Conservation (phyloP, 441 rosid genomes). For the California macrophylla region DNA sequence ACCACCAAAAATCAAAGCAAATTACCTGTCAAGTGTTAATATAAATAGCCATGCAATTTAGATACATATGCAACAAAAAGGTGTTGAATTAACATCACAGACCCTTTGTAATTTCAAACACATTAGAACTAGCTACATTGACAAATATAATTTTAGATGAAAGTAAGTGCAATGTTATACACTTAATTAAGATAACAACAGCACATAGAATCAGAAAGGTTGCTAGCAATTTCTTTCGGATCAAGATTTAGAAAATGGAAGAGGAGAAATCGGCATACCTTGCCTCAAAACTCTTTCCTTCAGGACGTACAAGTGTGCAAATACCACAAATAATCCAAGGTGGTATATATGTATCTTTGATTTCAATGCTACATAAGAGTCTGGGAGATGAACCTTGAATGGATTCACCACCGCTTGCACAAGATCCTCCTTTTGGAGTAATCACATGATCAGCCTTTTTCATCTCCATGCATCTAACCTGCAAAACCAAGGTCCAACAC, state of each 20-base stretch:
- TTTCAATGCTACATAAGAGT: constrained; percentile 50
- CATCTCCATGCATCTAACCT: constrained; percentile 74
- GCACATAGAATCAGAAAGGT: background rate
- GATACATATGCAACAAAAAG: background rate
- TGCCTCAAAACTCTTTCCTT: constrained; percentile 59
- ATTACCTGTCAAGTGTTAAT: background rate
- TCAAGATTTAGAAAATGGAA: background rate
- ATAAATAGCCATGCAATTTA: background rate
- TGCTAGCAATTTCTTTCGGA: background rate
- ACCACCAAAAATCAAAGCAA: background rate
- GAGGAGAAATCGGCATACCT: constrained; percentile 39
- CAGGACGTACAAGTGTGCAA: constrained; percentile 46
- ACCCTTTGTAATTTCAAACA: background rate
- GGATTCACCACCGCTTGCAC: constrained; percentile 21
- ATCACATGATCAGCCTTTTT: constrained; percentile 33
- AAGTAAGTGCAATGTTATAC: background rate
- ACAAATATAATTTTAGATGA: background rate
- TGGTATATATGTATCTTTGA: constrained; percentile 56
- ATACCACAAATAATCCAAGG: constrained; percentile 76
- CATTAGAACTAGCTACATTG: background rate
- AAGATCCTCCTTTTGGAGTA: constrained; percentile 22
- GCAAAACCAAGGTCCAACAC: constrained; percentile 22
- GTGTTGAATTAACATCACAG: background rate
- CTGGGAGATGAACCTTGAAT: constrained; percentile 19
- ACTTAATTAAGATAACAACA: background rate